Conservation (phyloP, 2,329 filamentous ascomycete species). For the Clarireedia homoeocarpa region DNA sequence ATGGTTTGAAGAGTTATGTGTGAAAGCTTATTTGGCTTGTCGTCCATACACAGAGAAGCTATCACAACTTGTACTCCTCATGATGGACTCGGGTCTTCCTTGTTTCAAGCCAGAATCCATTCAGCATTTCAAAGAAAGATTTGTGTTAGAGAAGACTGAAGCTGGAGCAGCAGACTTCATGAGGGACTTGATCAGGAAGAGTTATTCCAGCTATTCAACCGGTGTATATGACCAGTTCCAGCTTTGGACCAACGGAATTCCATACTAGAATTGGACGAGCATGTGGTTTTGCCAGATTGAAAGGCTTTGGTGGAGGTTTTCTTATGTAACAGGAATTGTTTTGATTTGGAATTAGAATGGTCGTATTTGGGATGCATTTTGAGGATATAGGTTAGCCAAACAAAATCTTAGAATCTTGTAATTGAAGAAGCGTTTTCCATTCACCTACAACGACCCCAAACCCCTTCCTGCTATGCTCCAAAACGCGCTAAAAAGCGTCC, state of each 20-base stretch:
- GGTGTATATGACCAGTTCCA: constrained; percentile 98
- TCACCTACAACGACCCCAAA: no score
- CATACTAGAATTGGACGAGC: constrained; percentile 45
- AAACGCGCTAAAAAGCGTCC: no score
- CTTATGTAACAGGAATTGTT: neutral
- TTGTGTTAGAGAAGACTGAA: constrained; percentile 87
- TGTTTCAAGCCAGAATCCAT: constrained; percentile 98
- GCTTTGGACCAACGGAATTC: constrained; percentile 92
- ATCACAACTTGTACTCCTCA: constrained; percentile 80
- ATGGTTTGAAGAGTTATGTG: constrained; percentile 92
- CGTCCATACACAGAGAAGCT: constrained; percentile 84
- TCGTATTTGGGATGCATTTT: neutral
- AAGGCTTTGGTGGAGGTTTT: neutral
- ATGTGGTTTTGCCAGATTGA: no score
- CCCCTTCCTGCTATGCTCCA: no score
- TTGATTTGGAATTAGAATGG: neutral
- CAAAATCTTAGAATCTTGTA: neutral
- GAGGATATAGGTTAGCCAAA: neutral
- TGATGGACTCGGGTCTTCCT: constrained; percentile 92
- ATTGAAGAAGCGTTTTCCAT: neutral
- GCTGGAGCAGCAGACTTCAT: constrained; percentile 93
- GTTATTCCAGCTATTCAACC: constrained; percentile 83
- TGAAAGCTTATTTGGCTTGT: constrained; percentile 89
- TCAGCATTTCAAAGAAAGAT: constrained; percentile 83
- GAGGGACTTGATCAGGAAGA: constrained; percentile 80